Evolutionary conservation across 2,329 filamentous ascomycete species (phyloP).

Genomic region (Rutstroemia sp.): DNA sequence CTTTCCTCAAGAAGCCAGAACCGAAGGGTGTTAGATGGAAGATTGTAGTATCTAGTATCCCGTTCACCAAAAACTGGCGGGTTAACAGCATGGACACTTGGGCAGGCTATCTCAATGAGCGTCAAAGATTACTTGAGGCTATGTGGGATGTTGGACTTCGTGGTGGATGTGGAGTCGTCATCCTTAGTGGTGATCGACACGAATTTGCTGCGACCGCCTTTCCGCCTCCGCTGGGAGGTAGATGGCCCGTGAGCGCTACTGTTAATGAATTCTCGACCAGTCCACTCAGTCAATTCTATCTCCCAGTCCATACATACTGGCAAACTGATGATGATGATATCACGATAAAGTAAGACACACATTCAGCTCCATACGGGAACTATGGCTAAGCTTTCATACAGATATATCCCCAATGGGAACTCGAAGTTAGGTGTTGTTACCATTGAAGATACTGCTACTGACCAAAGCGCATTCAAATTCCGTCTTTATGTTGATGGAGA

Average conservation of each 20-base stretch:
- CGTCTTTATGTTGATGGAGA: slow-evolving; percentile 74
- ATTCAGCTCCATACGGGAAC: background rate
- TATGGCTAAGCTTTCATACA: slow-evolving; percentile 29
- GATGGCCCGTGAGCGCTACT: slow-evolving; percentile 54
- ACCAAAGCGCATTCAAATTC: slow-evolving; percentile 71
- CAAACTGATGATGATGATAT: slow-evolving; percentile 79
- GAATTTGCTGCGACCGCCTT: slow-evolving; percentile 89
- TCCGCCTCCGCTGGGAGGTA: slow-evolving; percentile 52
- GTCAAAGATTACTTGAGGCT: slow-evolving; percentile 70
- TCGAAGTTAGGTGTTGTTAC: slow-evolving; percentile 83
- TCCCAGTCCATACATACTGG: slow-evolving; percentile 74
- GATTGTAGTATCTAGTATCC: slow-evolving; percentile 81
- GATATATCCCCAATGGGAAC: slow-evolving; percentile 75
- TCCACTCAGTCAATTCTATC: slow-evolving; percentile 88
- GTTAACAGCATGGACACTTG: slow-evolving; percentile 86
- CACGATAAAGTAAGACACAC: slow-evolving; percentile 62
- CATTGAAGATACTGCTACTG: slow-evolving; percentile 59
- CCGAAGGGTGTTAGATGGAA: slow-evolving; percentile 84
- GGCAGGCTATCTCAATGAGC: slow-evolving; percentile 83
- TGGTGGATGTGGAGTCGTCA: slow-evolving; percentile 67
- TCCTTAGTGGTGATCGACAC: slow-evolving; percentile 89
- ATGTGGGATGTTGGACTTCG: slow-evolving; percentile 80
- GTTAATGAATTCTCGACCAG: slow-evolving; percentile 91
- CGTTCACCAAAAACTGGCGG: slow-evolving; percentile 94
- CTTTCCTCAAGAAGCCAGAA: slow-evolving; percentile 66